phyloP scores from a whole-genome alignment of 1,139 yeast genomes.

The Suhomyces bribrorum region DNA sequence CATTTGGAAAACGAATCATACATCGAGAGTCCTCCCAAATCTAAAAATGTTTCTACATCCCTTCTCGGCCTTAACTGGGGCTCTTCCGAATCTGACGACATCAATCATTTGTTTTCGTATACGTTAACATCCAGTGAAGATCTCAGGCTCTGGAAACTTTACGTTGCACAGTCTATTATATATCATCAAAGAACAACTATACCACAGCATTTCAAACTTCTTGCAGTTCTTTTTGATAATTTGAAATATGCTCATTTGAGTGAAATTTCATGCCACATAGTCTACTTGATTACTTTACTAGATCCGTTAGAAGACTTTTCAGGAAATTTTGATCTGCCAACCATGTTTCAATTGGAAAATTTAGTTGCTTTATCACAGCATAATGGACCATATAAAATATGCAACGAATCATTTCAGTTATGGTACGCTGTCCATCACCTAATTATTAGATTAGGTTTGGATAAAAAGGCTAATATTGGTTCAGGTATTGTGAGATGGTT shows the following conservation, averaged over 20 bases:
- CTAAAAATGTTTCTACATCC: background rate
- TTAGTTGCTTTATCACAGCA: conserved; percentile 55
- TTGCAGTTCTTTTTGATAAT: conserved; percentile 49
- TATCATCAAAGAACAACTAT: background rate
- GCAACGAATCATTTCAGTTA: conserved; percentile 49
- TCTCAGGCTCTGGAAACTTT: conserved; percentile 1
- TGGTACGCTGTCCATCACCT: conserved; percentile 52
- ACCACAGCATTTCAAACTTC: conserved; percentile 17
- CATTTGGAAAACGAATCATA: conserved; percentile 17
- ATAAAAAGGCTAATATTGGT: conserved; percentile 10
- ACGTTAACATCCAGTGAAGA: background rate
- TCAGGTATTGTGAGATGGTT: conserved; percentile 47
- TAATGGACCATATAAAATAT: conserved; percentile 55
- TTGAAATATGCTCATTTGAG: conserved; percentile 34
- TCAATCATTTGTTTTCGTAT: background rate
- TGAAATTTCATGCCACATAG: conserved; percentile 24
- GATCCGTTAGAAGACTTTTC: conserved; percentile 16
- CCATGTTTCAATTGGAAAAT: conserved; percentile 48
- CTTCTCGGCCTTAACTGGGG: background rate
- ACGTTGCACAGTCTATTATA: background rate
- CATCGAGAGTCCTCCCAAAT: background rate
- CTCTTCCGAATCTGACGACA: background rate
- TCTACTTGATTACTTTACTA: conserved; percentile 18
- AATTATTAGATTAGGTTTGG: conserved; percentile 29
- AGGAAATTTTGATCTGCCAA: conserved; percentile 34